Conservation (phyloP, 139 green algal genomes). For the Haematococcus lacustris region DNA sequence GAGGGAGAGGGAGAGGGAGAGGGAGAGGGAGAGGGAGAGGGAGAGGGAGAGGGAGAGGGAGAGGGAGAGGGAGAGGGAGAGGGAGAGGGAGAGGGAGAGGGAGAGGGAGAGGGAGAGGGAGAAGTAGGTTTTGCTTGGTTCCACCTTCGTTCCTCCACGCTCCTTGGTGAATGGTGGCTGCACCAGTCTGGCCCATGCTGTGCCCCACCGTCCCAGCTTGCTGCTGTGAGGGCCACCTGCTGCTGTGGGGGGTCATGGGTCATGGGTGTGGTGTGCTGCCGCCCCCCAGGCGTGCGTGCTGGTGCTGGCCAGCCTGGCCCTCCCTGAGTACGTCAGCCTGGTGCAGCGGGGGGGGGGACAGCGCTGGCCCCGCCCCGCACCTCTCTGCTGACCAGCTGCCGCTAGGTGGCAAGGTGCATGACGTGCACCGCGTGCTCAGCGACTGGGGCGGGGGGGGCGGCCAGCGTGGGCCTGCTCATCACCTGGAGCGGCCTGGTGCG, state of each 20-base stretch:
- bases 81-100: background rate
- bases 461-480: slow-evolving; percentile 21
- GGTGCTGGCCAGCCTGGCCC: slow-evolving; percentile 42
- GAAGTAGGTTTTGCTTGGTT: background rate
- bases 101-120: background rate
- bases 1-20: background rate
- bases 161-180: background rate
- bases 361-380: slow-evolving; percentile 1
- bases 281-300: slow-evolving; percentile 30
- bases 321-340: slow-evolving; percentile 18
- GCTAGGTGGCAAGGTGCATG: slow-evolving; percentile 26
- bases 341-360: background rate
- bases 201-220: background rate
- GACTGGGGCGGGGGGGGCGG: slow-evolving; percentile 10
- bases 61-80: background rate
- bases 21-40: background rate
- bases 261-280: background rate
- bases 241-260: background rate
- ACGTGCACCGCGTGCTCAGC: slow-evolving; percentile 25
- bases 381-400: slow-evolving; percentile 14
- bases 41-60: background rate
- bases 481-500: slow-evolving; percentile 20
- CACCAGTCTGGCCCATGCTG: background rate
- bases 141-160: background rate
- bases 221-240: background rate